phyloP scores from a whole-genome alignment of 2,329 filamentous ascomycete species.

The Talaromyces sp. region DNA sequence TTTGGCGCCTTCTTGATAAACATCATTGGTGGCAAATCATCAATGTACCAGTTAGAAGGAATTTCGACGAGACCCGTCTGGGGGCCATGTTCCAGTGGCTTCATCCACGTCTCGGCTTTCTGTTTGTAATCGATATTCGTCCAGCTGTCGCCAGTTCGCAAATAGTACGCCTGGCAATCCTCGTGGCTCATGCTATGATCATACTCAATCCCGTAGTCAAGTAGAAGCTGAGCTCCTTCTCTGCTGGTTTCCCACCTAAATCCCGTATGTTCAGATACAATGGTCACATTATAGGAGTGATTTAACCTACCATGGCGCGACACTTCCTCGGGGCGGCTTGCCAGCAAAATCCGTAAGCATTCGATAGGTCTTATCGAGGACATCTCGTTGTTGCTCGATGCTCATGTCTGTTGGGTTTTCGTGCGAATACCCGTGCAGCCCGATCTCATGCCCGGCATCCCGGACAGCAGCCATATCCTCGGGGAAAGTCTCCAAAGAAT shows the following conservation, averaged over 20 bases:
- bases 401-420: constrained; percentile 75
- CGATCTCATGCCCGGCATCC: constrained; percentile 67
- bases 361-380: constrained; percentile 76
- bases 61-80: constrained; percentile 48
- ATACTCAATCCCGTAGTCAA: constrained; percentile 49
- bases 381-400: constrained; percentile 73
- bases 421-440: constrained; percentile 73
- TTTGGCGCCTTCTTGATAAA: constrained; percentile 52
- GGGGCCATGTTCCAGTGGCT: constrained; percentile 50
- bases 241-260: constrained; percentile 66
- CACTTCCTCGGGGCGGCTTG: constrained; percentile 72
- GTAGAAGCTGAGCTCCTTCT: constrained; percentile 59
- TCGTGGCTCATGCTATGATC: constrained; percentile 51
- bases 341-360: constrained; percentile 74
- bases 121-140: constrained; percentile 47
- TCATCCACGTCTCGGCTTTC: constrained; percentile 49
- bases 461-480: constrained; percentile 65
- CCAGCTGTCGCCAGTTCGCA: constrained; percentile 48
- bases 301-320: constrained; percentile 64
- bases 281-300: no score
- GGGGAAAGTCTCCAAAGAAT: constrained; percentile 66
- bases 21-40: constrained; percentile 50
- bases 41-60: constrained; percentile 49
- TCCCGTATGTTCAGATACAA: background rate
- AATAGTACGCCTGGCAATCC: constrained; percentile 49